Base-by-base conservation (phyloP, 2,329 filamentous ascomycete species). In the Nothophoma quercina region DNA sequence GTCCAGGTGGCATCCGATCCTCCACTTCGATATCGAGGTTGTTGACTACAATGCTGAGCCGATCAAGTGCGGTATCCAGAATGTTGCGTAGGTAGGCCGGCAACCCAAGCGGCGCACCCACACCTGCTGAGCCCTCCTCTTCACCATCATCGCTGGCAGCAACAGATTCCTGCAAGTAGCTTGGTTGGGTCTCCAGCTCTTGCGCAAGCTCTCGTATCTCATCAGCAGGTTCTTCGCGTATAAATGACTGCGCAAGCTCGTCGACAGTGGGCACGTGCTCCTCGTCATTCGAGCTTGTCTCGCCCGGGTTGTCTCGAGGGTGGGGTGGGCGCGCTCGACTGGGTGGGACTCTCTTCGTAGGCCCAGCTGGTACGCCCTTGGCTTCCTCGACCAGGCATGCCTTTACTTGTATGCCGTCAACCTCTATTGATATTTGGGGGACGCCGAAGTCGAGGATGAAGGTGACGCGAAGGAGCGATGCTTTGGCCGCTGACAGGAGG, bases 371-470 rank as follows among this genome's bases (percentile, higher is more conserved):
- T 15, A 35, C 28, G 7, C 61, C 32, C 21, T 50, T 35, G 6
- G 34, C 47, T 29, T 60, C 54, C 26, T 70, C 64, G n/a, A 59
- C 43, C 18, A 73, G 34, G 23, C 56, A 58, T n/a, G 68, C 68
- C 54, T 86, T 83, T 25, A 96, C 82, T 60, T 93, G 85, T 55
- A 97, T 85, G 16, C 91, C 92, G 63, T 93, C 86, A 18, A 93
- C 83, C 68, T 96, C 90, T 64, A 93, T 85, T 23, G 84, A 80
- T 69, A 98, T 96, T 22, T 91, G 88, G 62, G 88, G 93, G 45
- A 86, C 88, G 73, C 93, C 92, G 60, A 97, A 88, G 73, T 97
- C 91, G 70, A 95, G 88, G 10, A 93, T 91, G 42, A 98, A 83
- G 7, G 89, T 96, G 46, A 97, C 79, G 65, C 89, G 88, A 19